Conservation (phyloP, 2,329 filamentous ascomycete genomes). For the Diaporthe longicolla region DNA sequence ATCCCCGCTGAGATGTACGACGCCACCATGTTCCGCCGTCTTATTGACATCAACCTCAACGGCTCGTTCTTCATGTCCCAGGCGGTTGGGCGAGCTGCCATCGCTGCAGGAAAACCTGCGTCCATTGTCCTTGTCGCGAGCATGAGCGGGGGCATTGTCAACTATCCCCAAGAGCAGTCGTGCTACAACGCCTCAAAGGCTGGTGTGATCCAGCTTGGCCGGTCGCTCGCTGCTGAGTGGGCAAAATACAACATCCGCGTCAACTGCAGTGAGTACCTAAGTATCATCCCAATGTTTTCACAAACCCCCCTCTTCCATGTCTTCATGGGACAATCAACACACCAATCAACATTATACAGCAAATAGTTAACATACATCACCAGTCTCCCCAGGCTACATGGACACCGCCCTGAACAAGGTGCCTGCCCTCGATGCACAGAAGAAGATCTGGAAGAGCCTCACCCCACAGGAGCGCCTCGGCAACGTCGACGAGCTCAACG, state of each 20-base stretch:
- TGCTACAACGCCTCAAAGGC: conserved; percentile 91
- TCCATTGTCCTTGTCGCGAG: conserved; percentile 83
- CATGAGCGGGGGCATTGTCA: conserved; percentile 88
- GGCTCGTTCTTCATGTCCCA: conserved; percentile 85
- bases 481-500: conserved; percentile 82
- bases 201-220: conserved; percentile 82
- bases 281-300: neutral
- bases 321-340: neutral
- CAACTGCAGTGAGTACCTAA: conserved; percentile 71
- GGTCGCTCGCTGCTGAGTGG: conserved; percentile 88
- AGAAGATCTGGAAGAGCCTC: conserved; percentile 83
- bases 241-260: conserved; percentile 85
- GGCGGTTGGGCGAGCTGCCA: conserved; percentile 80
- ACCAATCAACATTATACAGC: neutral
- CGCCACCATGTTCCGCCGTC: conserved; percentile 80
- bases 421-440: conserved; percentile 82
- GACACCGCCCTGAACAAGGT: conserved; percentile 86
- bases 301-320: neutral
- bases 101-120: conserved; percentile 77
- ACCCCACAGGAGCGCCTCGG: conserved; percentile 83
- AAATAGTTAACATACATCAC: neutral
- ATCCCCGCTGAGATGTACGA: conserved; percentile 86
- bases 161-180: conserved; percentile 87
- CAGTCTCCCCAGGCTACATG: conserved; percentile 86
- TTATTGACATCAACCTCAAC: conserved; percentile 87